Evolutionary conservation across 1,284 basidiomycete genomes (phyloP).

Genomic region (Acaromyces ingoldii): DNA sequence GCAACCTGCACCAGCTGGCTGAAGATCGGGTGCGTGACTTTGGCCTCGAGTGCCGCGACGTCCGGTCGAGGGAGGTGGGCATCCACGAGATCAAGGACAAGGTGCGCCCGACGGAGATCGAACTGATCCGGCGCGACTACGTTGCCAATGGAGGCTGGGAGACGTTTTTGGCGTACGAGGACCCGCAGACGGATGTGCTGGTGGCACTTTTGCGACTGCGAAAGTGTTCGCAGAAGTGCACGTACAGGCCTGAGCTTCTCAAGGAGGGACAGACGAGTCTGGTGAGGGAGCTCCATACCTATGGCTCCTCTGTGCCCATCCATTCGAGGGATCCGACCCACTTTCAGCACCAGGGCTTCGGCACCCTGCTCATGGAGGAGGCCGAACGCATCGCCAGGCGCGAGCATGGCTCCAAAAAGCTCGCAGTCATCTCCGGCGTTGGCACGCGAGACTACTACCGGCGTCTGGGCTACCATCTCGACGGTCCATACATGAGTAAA

Average conservation of each 20-base stretch:
- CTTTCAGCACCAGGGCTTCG: constrained; percentile 70
- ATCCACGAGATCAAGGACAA: constrained; percentile 99
- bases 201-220: constrained; percentile 86
- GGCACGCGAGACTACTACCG: constrained; percentile 93
- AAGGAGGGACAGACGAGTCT: constrained; percentile 77
- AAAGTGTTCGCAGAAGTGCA: constrained; percentile 92
- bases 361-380: constrained; percentile 97
- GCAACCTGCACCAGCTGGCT: constrained; percentile 92
- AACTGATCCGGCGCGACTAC: constrained; percentile 95
- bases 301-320: constrained; percentile 94
- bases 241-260: constrained; percentile 88
- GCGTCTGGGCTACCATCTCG: constrained; percentile 83
- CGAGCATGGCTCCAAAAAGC: constrained; percentile 87
- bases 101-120: constrained; percentile 89
- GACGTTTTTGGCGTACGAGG: constrained; percentile 97
- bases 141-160: constrained; percentile 94
- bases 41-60: constrained; percentile 93
- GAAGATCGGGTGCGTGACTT: constrained; percentile 98
- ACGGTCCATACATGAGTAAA: constrained; percentile 67
- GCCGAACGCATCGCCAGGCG: constrained; percentile 96
- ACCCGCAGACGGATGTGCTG: constrained; percentile 92
- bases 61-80: constrained; percentile 95
- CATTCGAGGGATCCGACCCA: constrained; percentile 96
- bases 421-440: constrained; percentile 94
- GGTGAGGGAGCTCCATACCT: constrained; percentile 95